Percentiles rank a stretch among this genome's conserved stretches.
Conservation (phyloP, 345 rosid species). For the Citrus mangshanensis region DNA sequence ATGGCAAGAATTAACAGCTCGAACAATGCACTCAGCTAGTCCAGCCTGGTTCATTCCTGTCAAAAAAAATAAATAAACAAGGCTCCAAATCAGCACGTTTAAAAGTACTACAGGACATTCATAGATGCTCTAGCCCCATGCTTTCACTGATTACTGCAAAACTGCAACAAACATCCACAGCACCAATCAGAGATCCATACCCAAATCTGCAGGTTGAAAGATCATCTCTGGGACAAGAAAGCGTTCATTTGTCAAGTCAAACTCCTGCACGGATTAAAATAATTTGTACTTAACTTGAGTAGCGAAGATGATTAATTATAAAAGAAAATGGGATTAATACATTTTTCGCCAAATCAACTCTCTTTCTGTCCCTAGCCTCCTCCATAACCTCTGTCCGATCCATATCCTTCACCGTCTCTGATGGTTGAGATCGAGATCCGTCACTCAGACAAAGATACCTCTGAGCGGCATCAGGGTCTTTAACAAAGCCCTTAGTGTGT, state of each 20-base stretch:
- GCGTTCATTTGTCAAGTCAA: conserved; percentile 87
- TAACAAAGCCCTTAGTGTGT: conserved; percentile 80
- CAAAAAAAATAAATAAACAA: neutral
- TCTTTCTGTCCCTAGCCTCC: conserved; percentile 47
- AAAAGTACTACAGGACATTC: neutral
- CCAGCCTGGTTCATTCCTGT: conserved; percentile 97
- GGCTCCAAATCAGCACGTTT: neutral
- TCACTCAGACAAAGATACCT: conserved; percentile 35
- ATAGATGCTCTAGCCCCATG: neutral
- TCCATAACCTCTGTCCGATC: conserved; percentile 32
- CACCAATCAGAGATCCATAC: conserved; percentile 29
- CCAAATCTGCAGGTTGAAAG: conserved; percentile 93
- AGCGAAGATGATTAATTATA: neutral
- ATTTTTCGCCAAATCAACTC: conserved; percentile 62
- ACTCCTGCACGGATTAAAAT: conserved; percentile 58
- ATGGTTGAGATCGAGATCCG: conserved; percentile 15
- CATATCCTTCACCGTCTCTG: conserved; percentile 18
- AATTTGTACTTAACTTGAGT: neutral
- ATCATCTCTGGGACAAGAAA: conserved; percentile 95
- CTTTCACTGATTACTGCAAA: neutral
- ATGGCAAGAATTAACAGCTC: conserved; percentile 85
- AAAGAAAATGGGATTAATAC: conserved; percentile 28
- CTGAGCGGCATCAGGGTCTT: conserved; percentile 58
- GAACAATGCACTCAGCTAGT: conserved; percentile 90
- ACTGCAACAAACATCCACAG: neutral